phyloP scores from a whole-genome alignment of 106 monocot genomes.

The Dendrobium chrysotoxum region DNA sequence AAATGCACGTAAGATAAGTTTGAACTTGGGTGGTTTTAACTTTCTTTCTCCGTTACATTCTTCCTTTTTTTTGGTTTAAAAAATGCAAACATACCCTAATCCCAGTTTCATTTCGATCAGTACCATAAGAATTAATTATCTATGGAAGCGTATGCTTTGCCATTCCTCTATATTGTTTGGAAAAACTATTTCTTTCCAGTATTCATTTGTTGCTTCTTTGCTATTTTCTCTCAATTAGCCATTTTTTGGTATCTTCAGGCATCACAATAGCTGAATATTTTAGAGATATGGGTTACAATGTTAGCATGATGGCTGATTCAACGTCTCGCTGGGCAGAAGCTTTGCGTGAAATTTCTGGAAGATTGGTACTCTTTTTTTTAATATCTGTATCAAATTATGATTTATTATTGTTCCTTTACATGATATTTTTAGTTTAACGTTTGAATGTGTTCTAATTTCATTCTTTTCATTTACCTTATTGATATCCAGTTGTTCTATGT shows the following conservation, averaged over 20 bases:
- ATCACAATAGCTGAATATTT: conserved; percentile 99
- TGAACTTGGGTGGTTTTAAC: background rate
- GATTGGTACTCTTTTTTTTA: conserved; percentile 60
- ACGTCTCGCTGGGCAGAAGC: conserved; percentile 99
- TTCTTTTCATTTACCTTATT: background rate
- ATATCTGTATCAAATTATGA: background rate
- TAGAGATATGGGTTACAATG: conserved; percentile 99
- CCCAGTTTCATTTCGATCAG: background rate
- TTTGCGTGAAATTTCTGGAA: conserved; percentile 97
- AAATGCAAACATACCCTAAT: background rate
- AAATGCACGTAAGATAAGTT: background rate
- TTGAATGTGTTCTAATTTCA: background rate
- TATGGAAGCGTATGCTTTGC: background rate
- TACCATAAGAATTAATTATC: conserved; percentile 1
- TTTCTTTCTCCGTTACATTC: background rate
- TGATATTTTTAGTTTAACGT: background rate
- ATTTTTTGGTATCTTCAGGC: conserved; percentile 33
- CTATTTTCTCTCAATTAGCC: background rate
- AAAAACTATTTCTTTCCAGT: background rate
- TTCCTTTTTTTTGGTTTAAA: background rate
- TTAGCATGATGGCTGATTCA: conserved; percentile 99
- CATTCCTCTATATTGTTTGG: background rate
- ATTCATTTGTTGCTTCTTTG: background rate
- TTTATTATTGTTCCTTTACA: background rate
- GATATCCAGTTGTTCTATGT: background rate